Base-by-base conservation (phyloP, 192 early-diverging fungal species). In the Coemansia sp. region DNA sequence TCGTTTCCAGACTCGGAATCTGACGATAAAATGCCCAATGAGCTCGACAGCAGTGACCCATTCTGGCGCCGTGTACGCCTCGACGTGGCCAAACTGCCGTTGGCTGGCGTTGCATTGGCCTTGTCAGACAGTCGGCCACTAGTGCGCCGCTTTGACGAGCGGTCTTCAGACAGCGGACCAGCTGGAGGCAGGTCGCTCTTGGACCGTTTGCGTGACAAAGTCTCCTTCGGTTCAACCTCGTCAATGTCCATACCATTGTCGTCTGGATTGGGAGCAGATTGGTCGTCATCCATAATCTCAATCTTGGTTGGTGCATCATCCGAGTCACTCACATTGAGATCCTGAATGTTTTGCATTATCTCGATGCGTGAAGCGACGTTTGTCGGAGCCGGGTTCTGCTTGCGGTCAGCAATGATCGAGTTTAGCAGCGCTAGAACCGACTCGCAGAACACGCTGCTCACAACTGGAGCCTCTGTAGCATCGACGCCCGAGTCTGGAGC, bases 361-460 rank as follows among this genome's bases (percentile, higher is more conserved):
- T 64, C 54, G 20, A 75, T 74, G 10, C 76, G 76, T 52, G 24
- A 2, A 1, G 54, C 47, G 14, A 64, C 66, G 27, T 61, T 73
- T 41, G 26, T 23, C 6, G 66, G 66, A 3, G 29, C 23, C 54
- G 16, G 27, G 35, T 24, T 41, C 47, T 48, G 55, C 10, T 29
- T 54, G 27, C 76, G 62, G 52, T 79, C 68, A 16, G 52, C 71
- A 16, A 69, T 68, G 29, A 80, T 49, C 60, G 71, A 67, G 59
- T 80, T 80, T n/a, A 80, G 77, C 38, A 80, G 50, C 8, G 77
- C 77, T 12, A 71, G 27, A 1, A 48, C 63, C 1, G 72, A 61
- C n/a, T 80, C 77, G 23, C 71, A 48, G 26, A 62, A 80, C 16
- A 80, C 77, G 60, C 63, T 62, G 48, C 55, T 68, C 0, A 63